Base-by-base conservation (phyloP, 805 yeast species). In the Candida manassasensis region DNA sequence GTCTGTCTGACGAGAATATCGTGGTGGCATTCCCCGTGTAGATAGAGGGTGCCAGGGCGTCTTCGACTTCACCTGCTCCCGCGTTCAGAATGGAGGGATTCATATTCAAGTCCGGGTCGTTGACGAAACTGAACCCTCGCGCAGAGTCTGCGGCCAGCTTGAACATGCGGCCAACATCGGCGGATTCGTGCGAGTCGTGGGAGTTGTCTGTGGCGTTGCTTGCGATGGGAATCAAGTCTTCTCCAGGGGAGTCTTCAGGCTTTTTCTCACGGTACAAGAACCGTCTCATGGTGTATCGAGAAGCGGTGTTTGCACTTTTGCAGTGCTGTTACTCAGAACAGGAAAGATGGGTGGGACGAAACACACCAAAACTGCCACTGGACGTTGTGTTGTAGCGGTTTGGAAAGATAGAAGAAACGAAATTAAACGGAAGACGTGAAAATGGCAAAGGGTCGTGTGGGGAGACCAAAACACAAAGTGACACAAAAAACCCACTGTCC, bases 81-180 rank as follows among this genome's bases (percentile, higher is more conserved):
- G 40, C 27, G 30, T 48, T 45, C 48, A 47, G 48, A 34, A 63
- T 60, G 6, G 61, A 50, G 2, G 70, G 71, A 39, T 64, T 63
- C 21, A 63, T 41, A 43, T 62, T 63, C 32, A 63, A 50, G 34
- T 40, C 44, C 10, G 50, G 46, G 42, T 64, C 67, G 42, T 60
- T 59, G 29, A 45, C 47, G 36, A 63, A 53, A 21, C 34, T 36
- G 19, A 34, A 38, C 8, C 30, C 27, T 19, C 19, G 13, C 10
- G n/a, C 32, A 6, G 17, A 36, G n/a, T 26, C 31, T 10, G 14
- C 28, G 12, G 6, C 14, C n/a, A n/a, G n/a, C 12, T 39, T 56
- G 42, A 64, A 63, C 50, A 63, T 61, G 15, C 61, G 64, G 27
- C 44, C 50, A 15, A 61, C 42, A 15, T 58, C 63, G 15, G 59